phyloP scores from a whole-genome alignment of 768 basidiomycete genomes.

The Cytidiella melzeri region DNA sequence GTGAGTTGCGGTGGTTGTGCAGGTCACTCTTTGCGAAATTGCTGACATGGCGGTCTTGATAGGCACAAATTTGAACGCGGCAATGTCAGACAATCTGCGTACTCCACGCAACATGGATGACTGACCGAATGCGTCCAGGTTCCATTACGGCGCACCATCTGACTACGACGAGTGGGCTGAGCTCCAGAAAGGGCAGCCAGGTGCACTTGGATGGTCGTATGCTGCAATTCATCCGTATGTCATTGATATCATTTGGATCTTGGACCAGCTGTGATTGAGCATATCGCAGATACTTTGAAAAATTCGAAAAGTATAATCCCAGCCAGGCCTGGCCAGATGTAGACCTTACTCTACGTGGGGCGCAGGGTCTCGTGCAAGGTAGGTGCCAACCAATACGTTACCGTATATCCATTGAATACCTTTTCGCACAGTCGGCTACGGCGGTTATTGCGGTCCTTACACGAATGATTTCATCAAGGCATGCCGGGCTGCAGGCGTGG shows the following conservation, averaged over 20 bases:
- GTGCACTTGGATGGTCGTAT: constrained; percentile 57
- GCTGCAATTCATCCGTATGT: constrained; percentile 43
- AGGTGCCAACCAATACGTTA: no score
- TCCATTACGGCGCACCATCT: constrained; percentile 57
- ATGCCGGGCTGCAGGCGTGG: constrained; percentile 45
- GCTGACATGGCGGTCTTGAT: background rate
- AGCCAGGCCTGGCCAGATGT: constrained; percentile 46
- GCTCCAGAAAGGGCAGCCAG: constrained; percentile 32
- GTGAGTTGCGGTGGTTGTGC: constrained; percentile 31
- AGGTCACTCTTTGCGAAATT: background rate
- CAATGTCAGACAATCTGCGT: constrained; percentile 28
- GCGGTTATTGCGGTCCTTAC: constrained; percentile 38
- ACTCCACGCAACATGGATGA: background rate
- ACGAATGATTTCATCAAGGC: constrained; percentile 50
- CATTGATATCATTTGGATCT: background rate
- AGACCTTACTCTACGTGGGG: constrained; percentile 39
- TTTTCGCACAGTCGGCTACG: constrained; percentile 43
- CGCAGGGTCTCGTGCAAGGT: constrained; percentile 46
- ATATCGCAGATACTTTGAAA: constrained; percentile 53
- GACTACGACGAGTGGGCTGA: constrained; percentile 66
- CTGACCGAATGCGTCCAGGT: constrained; percentile 16
- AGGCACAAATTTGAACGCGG: constrained; percentile 64
- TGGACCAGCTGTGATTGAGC: constrained; percentile 3
- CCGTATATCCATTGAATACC: no score
- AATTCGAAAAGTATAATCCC: constrained; percentile 57